Evolutionary conservation across 306 rosid species (phyloP), one percentile per base, ranked within the genome.

Genomic region (Glycine soja): DNA sequence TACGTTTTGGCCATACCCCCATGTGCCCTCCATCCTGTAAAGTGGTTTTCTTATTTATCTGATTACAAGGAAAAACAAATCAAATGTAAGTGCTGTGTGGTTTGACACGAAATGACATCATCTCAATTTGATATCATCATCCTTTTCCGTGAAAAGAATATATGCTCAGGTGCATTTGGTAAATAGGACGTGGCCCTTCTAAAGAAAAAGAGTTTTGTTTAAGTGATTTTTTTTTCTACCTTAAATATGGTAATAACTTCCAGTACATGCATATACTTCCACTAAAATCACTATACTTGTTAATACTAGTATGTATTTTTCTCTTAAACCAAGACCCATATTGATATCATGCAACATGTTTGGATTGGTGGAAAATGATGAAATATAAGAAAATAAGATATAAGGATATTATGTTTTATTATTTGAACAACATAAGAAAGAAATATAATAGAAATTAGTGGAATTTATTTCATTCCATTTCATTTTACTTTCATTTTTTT

Each of bases 11-110:
- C 88, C 89, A 89, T 84, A 84, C 83, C 74, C 63, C 86, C 80
- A 85, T 78, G 88, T 90, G 89, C 77, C 54, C 7, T 81, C 86
- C 86, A 82, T 79, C 75, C 87, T 85, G 90, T 85, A 88, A 83
- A 88, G 93, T 72, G 38, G 43, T 64, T 81, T 86, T 80, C 77
- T 65, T 86, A 19, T 77, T 70, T 70, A 2, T 81, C 34, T 72
- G 18, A 42, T 70, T 42, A 66, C 18, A 58, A 64, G 66, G n/a
- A 71, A 71, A 64, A 76, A 76, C 30, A 24, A 24, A 24, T 24
- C 59, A 54, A 71, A 69, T 58, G 30, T 24, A 24, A 80, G 62
- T 83, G 83, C 40, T 65, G 65, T 65, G 65, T 80, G 67, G 72
- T 74, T 87, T 84, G 84, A 81, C 77, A 69, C 81, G 88, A 87